A percentile compares a stretch with the other conserved stretches of the same genome.
These are phyloP conservation scores for Fusarium sp. DNA, from an alignment of 2,329 filamentous ascomycete species.

Conservation along the genomic window DNA sequence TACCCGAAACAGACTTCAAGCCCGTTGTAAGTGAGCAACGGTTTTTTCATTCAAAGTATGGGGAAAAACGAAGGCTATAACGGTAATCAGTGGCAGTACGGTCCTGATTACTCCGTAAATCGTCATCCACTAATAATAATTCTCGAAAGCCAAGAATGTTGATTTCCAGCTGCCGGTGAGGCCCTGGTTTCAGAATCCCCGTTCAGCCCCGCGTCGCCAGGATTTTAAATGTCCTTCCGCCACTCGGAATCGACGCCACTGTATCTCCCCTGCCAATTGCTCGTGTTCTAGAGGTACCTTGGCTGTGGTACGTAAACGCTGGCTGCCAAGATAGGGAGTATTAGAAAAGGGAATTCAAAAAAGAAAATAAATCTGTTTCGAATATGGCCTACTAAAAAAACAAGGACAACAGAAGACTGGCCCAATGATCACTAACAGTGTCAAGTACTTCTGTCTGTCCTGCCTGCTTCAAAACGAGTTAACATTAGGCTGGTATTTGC, in stretches of 20 bases:
- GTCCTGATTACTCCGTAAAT: constrained; percentile 6
- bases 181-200: constrained; percentile 38
- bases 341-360: background rate
- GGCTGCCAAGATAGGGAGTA: background rate
- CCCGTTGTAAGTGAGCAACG: background rate
- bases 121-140: background rate
- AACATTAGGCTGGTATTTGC: background rate
- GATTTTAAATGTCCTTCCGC: constrained; percentile 34
- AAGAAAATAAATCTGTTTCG: background rate
- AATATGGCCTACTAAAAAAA: background rate
- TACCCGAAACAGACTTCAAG: background rate
- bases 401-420: background rate
- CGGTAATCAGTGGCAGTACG: constrained; percentile 1
- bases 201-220: constrained; percentile 22
- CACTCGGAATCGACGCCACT: constrained; percentile 35
- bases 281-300: background rate
- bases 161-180: constrained; percentile 27
- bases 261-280: constrained; percentile 5
- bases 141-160: constrained; percentile 2
- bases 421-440: background rate
- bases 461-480: background rate
- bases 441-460: background rate
- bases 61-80: constrained; percentile 1
- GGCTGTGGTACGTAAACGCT: constrained; percentile 26
- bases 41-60: background rate